These are phyloP conservation scores for Suillus occidentalis DNA, from an alignment of 768 basidiomycete genomes.

Conservation along the genomic window DNA sequence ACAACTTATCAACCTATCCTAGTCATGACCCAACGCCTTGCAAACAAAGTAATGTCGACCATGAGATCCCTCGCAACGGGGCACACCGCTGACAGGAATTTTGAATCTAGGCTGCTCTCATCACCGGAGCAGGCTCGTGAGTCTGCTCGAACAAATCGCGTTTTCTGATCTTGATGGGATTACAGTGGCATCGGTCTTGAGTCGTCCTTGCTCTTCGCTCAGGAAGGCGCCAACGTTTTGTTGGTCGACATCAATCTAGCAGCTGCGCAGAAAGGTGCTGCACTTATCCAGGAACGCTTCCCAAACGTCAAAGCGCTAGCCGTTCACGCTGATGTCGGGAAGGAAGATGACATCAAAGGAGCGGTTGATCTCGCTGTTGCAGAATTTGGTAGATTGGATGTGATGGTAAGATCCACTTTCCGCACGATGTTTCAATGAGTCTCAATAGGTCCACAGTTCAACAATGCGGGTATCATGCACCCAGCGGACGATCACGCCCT, in stretches of 20 bases:
- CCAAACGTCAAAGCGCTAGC: constrained; percentile 71
- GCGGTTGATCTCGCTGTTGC: constrained; percentile 78
- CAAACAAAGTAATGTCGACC: constrained; percentile 51
- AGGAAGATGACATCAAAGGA: constrained; percentile 82
- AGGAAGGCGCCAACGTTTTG: constrained; percentile 89
- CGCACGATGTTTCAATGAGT: neutral
- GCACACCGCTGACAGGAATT: constrained; percentile 13
- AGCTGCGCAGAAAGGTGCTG: constrained; percentile 67
- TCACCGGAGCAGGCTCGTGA: constrained; percentile 90
- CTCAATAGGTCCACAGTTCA: constrained; percentile 59
- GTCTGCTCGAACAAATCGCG: constrained; percentile 29
- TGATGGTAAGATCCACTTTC: constrained; percentile 63
- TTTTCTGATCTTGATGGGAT: constrained; percentile 20
- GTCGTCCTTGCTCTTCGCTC: constrained; percentile 91
- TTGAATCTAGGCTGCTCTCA: constrained; percentile 58
- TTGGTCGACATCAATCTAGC: constrained; percentile 84
- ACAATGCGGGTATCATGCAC: constrained; percentile 99
- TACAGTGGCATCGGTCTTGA: constrained; percentile 93
- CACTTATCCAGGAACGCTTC: constrained; percentile 60
- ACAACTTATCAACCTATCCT: constrained; percentile 5
- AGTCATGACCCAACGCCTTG: constrained; percentile 65
- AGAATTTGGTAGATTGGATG: constrained; percentile 90
- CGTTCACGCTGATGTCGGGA: constrained; percentile 82
- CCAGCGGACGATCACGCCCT: constrained; percentile 91
- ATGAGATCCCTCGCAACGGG: neutral